phyloP scores from a whole-genome alignment of 768 basidiomycete species.

The Punctularia strigosozonata region DNA sequence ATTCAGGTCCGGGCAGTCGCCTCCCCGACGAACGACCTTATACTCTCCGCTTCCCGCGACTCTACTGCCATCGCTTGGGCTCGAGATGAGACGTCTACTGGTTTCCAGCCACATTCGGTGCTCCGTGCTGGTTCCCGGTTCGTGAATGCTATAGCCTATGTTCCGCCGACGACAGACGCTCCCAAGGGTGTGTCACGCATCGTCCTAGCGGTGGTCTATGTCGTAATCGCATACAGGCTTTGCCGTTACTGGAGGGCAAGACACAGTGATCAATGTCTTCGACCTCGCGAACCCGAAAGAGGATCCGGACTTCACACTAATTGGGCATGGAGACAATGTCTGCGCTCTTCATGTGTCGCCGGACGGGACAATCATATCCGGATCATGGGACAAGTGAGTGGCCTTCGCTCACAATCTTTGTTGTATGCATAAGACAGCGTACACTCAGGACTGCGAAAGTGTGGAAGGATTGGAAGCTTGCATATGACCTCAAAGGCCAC shows the following conservation, averaged over 20 bases:
- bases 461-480: constrained; percentile 70
- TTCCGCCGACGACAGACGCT: constrained; percentile 55
- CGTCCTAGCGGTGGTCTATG: constrained; percentile 7
- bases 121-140: constrained; percentile 60
- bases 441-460: constrained; percentile 78
- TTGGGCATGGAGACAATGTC: constrained; percentile 87
- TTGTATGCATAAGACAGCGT: not conserved
- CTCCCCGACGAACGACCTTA: constrained; percentile 61
- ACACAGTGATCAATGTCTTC: constrained; percentile 79
- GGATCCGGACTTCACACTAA: constrained; percentile 70
- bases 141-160: constrained; percentile 74
- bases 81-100: constrained; percentile 34
- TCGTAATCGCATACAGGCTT: constrained; percentile 42
- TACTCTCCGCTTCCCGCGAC: constrained; percentile 90
- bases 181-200: constrained; percentile 45
- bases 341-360: constrained; percentile 69
- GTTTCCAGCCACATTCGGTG: constrained; percentile 42
- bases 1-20: constrained; percentile 72
- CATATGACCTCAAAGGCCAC: constrained; percentile 73
- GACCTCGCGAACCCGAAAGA: constrained; percentile 43
- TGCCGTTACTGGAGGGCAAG: constrained; percentile 81
- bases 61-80: constrained; percentile 84
- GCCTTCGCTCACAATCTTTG: not conserved
- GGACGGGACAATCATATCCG: constrained; percentile 74
- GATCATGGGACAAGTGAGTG: constrained; percentile 92